Conservation (phyloP, 2,329 filamentous ascomycete genomes). For the Aspergillus intermedius region DNA sequence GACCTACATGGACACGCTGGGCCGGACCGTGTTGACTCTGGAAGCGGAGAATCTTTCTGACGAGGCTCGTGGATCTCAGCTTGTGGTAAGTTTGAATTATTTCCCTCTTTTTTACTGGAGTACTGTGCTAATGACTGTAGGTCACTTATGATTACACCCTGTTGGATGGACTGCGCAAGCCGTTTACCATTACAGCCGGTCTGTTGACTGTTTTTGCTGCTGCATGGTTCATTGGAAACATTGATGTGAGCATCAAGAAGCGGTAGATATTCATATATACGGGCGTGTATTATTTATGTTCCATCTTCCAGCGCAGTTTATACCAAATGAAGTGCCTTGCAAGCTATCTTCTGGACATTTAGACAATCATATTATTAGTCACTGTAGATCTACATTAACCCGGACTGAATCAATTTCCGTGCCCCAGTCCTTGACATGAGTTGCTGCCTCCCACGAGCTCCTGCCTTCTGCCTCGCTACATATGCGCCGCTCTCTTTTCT, state of each 20-base stretch:
- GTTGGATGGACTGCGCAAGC: slow-evolving; percentile 72
- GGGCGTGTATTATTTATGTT: slow-evolving; percentile 10
- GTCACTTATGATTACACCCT: slow-evolving; percentile 81
- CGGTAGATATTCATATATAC: slow-evolving; percentile 30
- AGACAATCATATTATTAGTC: too few species aligned
- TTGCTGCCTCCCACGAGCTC: too few species aligned
- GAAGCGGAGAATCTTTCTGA: slow-evolving; percentile 83
- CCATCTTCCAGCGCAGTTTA: neutral
- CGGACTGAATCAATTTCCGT: too few species aligned
- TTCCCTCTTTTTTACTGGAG: neutral
- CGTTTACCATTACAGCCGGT: slow-evolving; percentile 70
- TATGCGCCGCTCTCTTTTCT: too few species aligned
- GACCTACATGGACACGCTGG: slow-evolving; percentile 90
- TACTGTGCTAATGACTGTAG: slow-evolving; percentile 20
- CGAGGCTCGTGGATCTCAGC: slow-evolving; percentile 74
- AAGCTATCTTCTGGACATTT: too few species aligned
- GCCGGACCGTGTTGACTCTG: slow-evolving; percentile 74
- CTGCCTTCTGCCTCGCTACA: too few species aligned
- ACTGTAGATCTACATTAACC: too few species aligned
- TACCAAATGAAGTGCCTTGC: neutral
- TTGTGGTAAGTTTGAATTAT: slow-evolving; percentile 51
- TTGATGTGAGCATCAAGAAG: slow-evolving; percentile 74
- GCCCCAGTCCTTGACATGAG: too few species aligned
- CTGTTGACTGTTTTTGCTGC: slow-evolving; percentile 67
- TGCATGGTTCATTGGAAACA: slow-evolving; percentile 66